phyloP scores from a whole-genome alignment of 2,329 filamentous ascomycete species.

The Fusarium nodosum region DNA sequence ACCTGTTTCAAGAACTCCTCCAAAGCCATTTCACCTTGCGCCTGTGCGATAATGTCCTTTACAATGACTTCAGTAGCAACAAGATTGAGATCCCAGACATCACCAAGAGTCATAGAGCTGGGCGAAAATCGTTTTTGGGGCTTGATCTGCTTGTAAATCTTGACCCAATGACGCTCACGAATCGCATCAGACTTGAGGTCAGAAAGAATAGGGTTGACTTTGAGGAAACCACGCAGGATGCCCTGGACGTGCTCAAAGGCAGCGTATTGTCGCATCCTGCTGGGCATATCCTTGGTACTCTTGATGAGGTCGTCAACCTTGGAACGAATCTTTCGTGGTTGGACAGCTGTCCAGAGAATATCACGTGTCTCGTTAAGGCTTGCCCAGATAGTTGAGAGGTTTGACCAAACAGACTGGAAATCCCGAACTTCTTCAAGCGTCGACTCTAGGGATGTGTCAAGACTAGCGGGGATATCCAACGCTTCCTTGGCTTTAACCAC shows the following conservation, averaged over 20 bases:
- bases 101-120: conserved; percentile 94
- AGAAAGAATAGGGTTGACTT: conserved; percentile 87
- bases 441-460: conserved; percentile 84
- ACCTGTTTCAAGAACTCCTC: conserved; percentile 98
- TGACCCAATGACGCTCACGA: conserved; percentile 95
- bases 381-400: conserved; percentile 94
- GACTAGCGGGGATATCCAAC: conserved; percentile 84
- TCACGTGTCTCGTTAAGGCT: conserved; percentile 95
- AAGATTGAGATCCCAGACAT: conserved; percentile 97
- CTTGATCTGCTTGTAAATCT: conserved; percentile 96
- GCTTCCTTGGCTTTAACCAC: conserved; percentile 97
- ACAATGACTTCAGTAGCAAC: conserved; percentile 89
- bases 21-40: conserved; percentile 96
- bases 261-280: conserved; percentile 98
- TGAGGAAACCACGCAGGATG: conserved; percentile 87
- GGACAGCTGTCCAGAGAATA: conserved; percentile 92
- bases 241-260: conserved; percentile 99
- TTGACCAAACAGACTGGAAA: conserved; percentile 99
- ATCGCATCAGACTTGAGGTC: conserved; percentile 98
- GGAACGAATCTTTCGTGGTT: conserved; percentile 91
- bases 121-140: conserved; percentile 95
- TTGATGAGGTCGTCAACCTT: conserved; percentile 93
- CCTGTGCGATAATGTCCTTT: conserved; percentile 92
- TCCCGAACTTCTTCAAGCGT: conserved; percentile 97
- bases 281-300: conserved; percentile 99